These are phyloP conservation scores for Cutaneotrichosporon mucoides DNA, from an alignment of 1,284 basidiomycete species.

Conservation along the genomic window DNA sequence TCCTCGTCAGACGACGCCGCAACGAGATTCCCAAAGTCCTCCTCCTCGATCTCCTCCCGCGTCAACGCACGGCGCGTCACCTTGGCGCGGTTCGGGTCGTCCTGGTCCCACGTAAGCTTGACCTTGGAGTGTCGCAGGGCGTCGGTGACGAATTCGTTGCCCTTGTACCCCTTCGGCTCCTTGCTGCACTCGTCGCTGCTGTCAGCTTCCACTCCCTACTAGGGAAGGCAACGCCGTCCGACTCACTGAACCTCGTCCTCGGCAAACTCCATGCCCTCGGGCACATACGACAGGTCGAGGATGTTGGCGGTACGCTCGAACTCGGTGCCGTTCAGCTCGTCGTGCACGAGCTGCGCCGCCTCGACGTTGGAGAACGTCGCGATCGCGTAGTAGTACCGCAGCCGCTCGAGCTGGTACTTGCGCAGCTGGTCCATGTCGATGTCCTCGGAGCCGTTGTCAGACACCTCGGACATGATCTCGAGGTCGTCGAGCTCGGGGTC, in stretches of 20 bases:
- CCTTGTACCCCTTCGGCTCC: conserved; percentile 65
- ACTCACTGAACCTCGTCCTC: conserved; percentile 62
- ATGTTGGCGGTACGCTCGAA: conserved; percentile 96
- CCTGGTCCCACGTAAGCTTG: conserved; percentile 97
- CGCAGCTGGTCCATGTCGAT: conserved; percentile 77
- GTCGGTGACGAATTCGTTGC: conserved; percentile 89
- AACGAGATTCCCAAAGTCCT: conserved; percentile 78
- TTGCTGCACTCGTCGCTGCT: conserved; percentile 76
- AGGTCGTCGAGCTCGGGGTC: conserved; percentile 28
- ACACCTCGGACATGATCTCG: conserved; percentile 39
- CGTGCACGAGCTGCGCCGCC: conserved; percentile 75
- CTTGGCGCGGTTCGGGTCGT: conserved; percentile 85
- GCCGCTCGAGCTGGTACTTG: conserved; percentile 87
- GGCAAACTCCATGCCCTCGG: conserved; percentile 83
- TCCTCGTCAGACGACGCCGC: conserved; percentile 61
- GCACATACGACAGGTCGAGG: conserved; percentile 90
- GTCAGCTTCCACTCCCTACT: conserved; percentile 2
- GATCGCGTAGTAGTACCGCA: conserved; percentile 97
- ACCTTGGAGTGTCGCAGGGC: conserved; percentile 98
- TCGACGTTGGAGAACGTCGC: conserved; percentile 79
- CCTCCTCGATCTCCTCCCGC: conserved; percentile 79
- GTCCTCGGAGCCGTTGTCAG: conserved; percentile 58
- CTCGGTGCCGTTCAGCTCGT: conserved; percentile 90
- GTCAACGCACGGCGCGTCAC: conserved; percentile 73
- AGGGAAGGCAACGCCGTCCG: too few relatives aligned